Percentiles rank a stretch among this genome's conserved stretches.
phyloP scores from a whole-genome alignment of 164 flowering plant species.

The Vitis labrusca region DNA sequence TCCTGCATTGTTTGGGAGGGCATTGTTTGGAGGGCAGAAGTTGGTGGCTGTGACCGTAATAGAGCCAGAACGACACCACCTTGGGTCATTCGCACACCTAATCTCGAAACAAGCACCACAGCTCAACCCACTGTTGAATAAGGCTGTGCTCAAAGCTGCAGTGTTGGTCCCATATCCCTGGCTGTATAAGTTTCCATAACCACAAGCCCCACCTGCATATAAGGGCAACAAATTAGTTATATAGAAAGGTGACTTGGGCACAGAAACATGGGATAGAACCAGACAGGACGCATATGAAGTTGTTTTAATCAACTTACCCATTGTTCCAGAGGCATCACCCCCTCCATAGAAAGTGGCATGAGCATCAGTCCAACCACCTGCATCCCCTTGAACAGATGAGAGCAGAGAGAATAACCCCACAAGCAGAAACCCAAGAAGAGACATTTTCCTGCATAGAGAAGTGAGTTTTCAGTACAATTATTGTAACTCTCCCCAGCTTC shows the following conservation, averaged over 20 bases:
- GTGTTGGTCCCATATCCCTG: slow-evolving; percentile 83
- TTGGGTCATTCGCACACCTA: slow-evolving; percentile 52
- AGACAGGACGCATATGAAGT: too few species aligned
- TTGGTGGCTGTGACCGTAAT: slow-evolving; percentile 81
- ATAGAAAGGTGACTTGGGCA: not conserved
- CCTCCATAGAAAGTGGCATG: slow-evolving; percentile 55
- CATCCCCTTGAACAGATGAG: slow-evolving; percentile 21
- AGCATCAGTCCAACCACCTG: slow-evolving; percentile 35
- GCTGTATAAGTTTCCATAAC: slow-evolving; percentile 77
- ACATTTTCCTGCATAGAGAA: slow-evolving; percentile 18
- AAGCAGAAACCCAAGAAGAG: slow-evolving; percentile 16
- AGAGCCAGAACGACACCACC: slow-evolving; percentile 65
- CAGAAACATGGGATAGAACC: not conserved
- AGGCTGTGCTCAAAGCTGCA: slow-evolving; percentile 73
- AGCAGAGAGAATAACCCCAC: slow-evolving; percentile 19
- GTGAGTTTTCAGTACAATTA: not conserved
- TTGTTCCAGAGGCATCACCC: slow-evolving; percentile 50
- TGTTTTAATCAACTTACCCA: slow-evolving; percentile 28
- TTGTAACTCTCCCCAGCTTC: too few species aligned
- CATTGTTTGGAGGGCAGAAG: slow-evolving; percentile 78
- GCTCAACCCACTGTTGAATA: slow-evolving; percentile 69
- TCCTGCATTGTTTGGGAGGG: slow-evolving; percentile 49
- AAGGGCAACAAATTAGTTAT: not conserved
- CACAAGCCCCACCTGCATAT: slow-evolving; percentile 77
- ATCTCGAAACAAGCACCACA: slow-evolving; percentile 83